phyloP scores from a whole-genome alignment of 768 basidiomycete species.

The Amyloporia xantha region DNA sequence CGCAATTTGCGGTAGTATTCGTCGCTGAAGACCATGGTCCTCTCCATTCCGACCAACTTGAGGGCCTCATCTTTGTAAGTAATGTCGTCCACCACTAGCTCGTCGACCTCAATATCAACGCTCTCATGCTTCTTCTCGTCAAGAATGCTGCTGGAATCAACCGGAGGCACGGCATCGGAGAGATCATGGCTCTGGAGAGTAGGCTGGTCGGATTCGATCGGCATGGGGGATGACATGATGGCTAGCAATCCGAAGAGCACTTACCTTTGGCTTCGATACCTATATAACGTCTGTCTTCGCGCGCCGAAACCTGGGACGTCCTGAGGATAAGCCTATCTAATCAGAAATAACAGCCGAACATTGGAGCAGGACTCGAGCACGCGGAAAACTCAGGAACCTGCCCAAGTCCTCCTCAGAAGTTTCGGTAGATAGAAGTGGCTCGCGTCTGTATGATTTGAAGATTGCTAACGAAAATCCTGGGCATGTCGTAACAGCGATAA shows the following conservation, averaged over 20 bases:
- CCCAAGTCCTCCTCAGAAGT: background rate
- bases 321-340: constrained; percentile 1
- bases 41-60: constrained; percentile 48
- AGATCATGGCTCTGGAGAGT: background rate
- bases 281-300: background rate
- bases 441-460: background rate
- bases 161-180: background rate
- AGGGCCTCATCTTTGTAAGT: constrained; percentile 54
- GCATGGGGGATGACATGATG: background rate
- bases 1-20: constrained; percentile 53
- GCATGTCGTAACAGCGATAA: background rate
- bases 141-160: background rate
- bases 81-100: constrained; percentile 23
- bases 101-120: constrained; percentile 14
- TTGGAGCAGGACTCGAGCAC: background rate
- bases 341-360: background rate
- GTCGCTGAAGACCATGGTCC: constrained; percentile 47
- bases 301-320: background rate
- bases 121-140: constrained; percentile 4
- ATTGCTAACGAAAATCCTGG: background rate
- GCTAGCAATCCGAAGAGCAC: background rate
- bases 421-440: background rate
- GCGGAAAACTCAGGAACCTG: background rate
- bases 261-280: no score
- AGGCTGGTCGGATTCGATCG: background rate